A percentile compares a stretch with the other conserved stretches of the same genome.
Conservation (phyloP, 139 green algal genomes). For the Chlamydomonas eustigma region DNA sequence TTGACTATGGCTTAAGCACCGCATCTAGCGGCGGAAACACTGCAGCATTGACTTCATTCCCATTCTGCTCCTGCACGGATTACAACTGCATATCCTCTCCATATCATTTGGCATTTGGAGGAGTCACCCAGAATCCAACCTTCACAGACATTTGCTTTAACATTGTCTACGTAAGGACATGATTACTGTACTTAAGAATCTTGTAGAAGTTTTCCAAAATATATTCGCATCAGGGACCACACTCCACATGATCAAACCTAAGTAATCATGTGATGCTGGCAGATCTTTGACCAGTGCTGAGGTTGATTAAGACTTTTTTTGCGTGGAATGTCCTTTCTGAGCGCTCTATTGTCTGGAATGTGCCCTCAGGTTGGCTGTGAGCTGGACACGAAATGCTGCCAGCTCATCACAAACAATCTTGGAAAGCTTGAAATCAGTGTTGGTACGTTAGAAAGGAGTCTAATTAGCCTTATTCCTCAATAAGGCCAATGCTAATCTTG, state of each 20-base stretch:
- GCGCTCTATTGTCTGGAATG: too few relatives aligned
- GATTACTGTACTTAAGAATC: background rate
- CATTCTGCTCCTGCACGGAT: conserved; percentile 8
- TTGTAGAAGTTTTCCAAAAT: too few relatives aligned
- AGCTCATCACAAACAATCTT: background rate
- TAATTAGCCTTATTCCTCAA: background rate
- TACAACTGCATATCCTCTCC: conserved; percentile 2
- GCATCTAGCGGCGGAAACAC: too few relatives aligned
- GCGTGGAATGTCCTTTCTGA: too few relatives aligned
- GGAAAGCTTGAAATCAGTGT: conserved; percentile 8
- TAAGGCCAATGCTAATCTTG: too few relatives aligned
- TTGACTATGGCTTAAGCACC: too few relatives aligned
- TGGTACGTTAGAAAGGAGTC: background rate
- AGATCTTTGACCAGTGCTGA: too few relatives aligned
- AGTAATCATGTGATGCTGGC: too few relatives aligned
- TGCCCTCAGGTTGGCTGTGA: background rate
- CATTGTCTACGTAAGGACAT: background rate
- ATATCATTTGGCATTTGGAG: background rate
- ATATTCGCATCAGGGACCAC: too few relatives aligned
- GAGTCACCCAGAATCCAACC: background rate
- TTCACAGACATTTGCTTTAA: conserved; percentile 4
- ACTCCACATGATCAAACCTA: too few relatives aligned
- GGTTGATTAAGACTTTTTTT: too few relatives aligned
- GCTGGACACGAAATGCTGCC: background rate
- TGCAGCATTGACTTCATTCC: conserved; percentile 1